Base-by-base conservation (phyloP, 106 monocot species). In the Dendrobium chrysotoxum region DNA sequence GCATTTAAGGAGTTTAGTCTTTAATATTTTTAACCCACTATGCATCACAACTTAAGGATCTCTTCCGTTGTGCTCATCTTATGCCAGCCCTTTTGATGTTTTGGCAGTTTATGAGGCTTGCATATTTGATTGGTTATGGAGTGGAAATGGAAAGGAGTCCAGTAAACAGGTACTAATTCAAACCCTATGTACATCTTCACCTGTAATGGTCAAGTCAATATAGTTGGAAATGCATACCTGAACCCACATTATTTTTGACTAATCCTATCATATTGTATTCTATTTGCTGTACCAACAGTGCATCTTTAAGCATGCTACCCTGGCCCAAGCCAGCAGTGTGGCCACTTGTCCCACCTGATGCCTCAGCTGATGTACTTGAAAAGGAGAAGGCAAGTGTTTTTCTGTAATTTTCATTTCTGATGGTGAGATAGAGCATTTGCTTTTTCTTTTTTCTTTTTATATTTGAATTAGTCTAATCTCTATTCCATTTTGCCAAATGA, bases 251-350 rank as follows among this genome's bases (percentile, higher is more conserved):
- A 40, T 39, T 31, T 71, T 71, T 17, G 1, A 28, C 21, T 40
- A 57, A 30, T 75, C 45, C 5, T 5, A 53, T 31, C 40, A 40
- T 66, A n/a, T 47, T 50, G 3, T 75, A 35, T 88, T 73, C 77
- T 40, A 78, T 80, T 35, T 58, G 23, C 42, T 83, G 18, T 76
- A 28, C 50, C 31, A 20, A 47, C 84, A 99, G 99, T 93, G 99
- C 99, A 75, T 84, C 95, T 79, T 80, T 99, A 79, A 99, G 99
- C 86, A 99, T 95, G 99, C 88, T 99, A 38, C 99, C 99, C 46
- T 99, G 99, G 99, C 99, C 99, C 41, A 95, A 93, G 85, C 99
- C 99, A 79, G 88, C 93, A 80, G 83, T 77, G 67, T 99, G 99
- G 99, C 95, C 99, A 67, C 82, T 80, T 72, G 85, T 91, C 4